These are phyloP conservation scores for Elsinoe fawcettii DNA, from an alignment of 2,329 filamentous ascomycete species.

Conservation along the genomic window DNA sequence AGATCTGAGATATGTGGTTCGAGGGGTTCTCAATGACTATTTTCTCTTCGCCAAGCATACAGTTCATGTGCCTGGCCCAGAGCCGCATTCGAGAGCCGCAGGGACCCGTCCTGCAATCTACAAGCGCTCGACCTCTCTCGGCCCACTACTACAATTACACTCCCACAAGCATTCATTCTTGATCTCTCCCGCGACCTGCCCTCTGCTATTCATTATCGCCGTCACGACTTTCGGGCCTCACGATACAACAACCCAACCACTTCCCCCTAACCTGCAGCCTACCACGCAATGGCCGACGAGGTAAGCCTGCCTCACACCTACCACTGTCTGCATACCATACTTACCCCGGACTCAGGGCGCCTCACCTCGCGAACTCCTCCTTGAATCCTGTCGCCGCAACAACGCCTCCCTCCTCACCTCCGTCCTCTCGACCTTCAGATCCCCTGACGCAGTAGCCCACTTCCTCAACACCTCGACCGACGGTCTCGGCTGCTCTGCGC, in stretches of 20 bases:
- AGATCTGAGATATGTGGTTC: background rate
- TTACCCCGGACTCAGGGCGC: conserved; percentile 48
- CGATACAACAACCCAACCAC: background rate
- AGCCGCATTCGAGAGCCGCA: conserved; percentile 6
- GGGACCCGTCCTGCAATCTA: background rate
- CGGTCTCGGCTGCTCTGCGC: conserved; percentile 76
- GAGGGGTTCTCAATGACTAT: background rate
- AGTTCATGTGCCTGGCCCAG: background rate
- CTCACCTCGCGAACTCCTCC: conserved; percentile 71
- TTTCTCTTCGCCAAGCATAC: conserved; percentile 3
- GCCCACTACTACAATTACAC: background rate
- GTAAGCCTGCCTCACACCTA: conserved; percentile 5
- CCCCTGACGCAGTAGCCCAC: conserved; percentile 55
- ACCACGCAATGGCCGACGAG: conserved; percentile 18
- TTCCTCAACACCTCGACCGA: conserved; percentile 83
- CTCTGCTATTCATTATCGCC: background rate
- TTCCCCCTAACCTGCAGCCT: background rate
- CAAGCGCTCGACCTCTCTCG: background rate
- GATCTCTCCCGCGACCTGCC: background rate
- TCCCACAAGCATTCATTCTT: background rate
- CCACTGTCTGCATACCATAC: background rate
- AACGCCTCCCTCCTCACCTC: conserved; percentile 78
- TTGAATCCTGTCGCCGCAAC: conserved; percentile 90
- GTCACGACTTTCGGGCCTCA: background rate
- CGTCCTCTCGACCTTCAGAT: conserved; percentile 53